Base-by-base conservation (phyloP, 352 stramenopile genomes). In the Globisporangium spinosum region DNA sequence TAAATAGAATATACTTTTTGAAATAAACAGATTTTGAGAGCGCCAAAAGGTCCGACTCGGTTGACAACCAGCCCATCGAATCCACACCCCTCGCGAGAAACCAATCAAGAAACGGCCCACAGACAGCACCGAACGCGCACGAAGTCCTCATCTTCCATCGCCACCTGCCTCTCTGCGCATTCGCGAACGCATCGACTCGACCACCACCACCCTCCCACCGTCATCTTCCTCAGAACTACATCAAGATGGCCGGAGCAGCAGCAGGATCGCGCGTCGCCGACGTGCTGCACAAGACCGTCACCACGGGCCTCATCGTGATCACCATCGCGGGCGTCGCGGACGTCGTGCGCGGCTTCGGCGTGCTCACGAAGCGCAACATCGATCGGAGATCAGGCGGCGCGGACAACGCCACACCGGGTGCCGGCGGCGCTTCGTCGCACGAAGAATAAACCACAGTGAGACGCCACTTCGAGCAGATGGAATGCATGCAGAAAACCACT, bases 341-440 rank as follows among this genome's bases (percentile, higher is more conserved):
- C 74, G 85, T 96, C 57, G 87, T 77, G 64, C 83, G 85, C 68
- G 88, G 87, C 70, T 94, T 96, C 64, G 62, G 75, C 70, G 79
- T 93, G 29, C 76, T 96, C 60, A 83, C 89, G 43, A 88, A 89
- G 82, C 85, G 85, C 76, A 94, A 91, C 73, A 78, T 89, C 35
- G 82, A 90, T 64, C 85, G 87, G 29, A 75, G 76, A 73, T 72
- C 74, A 38, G 69, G 51, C 43, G 59, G 67, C 53, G 49, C 74
- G 58, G 25, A 72, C 62, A 70, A 62, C 20, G 61, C 68, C 15
- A 32, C 56, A 2, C 10, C 56, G 56, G 49, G 10, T 9, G 34
- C 68, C 45, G 47, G 47, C 58, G 47, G 53, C 29, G 65, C 35
- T 25, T 45, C 74, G 34, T 68, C 62, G 53, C 67, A 64, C 62